Conservation (phyloP, 805 yeast species). For the Wickerhamiella parazyma region DNA sequence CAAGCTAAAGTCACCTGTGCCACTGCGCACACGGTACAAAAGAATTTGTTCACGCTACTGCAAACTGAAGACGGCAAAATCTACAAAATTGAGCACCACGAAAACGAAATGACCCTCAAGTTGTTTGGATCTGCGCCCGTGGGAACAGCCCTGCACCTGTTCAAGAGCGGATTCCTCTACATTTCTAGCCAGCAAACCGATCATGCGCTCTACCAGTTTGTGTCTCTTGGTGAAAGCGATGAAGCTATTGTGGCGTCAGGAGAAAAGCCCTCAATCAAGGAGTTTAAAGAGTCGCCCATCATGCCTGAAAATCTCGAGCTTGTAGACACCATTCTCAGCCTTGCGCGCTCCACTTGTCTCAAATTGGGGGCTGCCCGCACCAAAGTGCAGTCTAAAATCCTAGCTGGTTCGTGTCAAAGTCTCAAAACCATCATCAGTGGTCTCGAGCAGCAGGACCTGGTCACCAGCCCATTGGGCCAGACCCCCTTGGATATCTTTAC, state of each 20-base stretch:
- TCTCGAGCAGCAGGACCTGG: conserved; percentile 45
- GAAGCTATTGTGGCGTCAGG: background rate
- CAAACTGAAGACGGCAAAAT: conserved; percentile 67
- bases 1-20: conserved; percentile 35
- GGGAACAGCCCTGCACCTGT: conserved; percentile 41
- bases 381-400: conserved; percentile 1
- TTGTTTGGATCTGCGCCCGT: conserved; percentile 70
- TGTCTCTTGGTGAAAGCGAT: conserved; percentile 51
- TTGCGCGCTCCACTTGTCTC: background rate
- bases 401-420: conserved; percentile 13
- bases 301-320: conserved; percentile 1
- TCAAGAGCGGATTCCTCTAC: conserved; percentile 64
- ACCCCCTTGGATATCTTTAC: conserved; percentile 52
- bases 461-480: conserved; percentile 56
- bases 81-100: conserved; percentile 46
- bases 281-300: conserved; percentile 10
- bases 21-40: conserved; percentile 52
- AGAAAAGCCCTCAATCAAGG: background rate
- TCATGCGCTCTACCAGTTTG: conserved; percentile 65
- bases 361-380: conserved; percentile 2
- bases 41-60: conserved; percentile 48
- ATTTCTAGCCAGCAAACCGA: conserved; percentile 51
- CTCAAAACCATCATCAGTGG: conserved; percentile 44
- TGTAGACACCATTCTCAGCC: background rate
- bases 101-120: conserved; percentile 19